phyloP scores from a whole-genome alignment of 805 yeast species.

The Wickerhamiella lipophila region DNA sequence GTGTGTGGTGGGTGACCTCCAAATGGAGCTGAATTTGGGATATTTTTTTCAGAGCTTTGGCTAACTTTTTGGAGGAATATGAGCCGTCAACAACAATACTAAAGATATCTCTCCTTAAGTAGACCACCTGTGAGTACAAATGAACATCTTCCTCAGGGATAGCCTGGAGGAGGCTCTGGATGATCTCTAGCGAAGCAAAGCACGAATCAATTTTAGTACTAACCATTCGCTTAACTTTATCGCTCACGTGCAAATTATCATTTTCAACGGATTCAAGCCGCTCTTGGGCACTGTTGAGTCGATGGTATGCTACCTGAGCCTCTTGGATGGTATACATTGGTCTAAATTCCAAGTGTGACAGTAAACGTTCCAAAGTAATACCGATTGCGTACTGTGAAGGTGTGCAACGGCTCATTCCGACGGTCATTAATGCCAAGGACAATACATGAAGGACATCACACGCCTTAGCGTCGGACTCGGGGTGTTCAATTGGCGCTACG shows the following conservation, averaged over 20 bases:
- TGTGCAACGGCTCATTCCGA: constrained; percentile 79
- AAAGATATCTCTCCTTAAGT: constrained; percentile 20
- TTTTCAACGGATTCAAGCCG: not conserved
- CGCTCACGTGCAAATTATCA: not conserved
- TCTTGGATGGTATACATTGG: constrained; percentile 77
- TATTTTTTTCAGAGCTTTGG: constrained; percentile 12
- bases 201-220: not conserved
- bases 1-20: constrained; percentile 2
- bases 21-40: constrained; percentile 10
- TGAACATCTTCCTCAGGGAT: constrained; percentile 18
- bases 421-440: constrained; percentile 77
- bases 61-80: constrained; percentile 10
- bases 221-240: not conserved
- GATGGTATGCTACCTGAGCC: constrained; percentile 57
- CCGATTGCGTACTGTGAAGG: constrained; percentile 90
- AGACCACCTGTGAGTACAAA: constrained; percentile 19
- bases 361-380: constrained; percentile 69
- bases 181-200: not conserved
- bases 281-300: constrained; percentile 26
- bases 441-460: constrained; percentile 36
- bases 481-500: constrained; percentile 9
- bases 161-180: not conserved
- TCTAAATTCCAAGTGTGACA: constrained; percentile 71
- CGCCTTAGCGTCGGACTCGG: constrained; percentile 7
- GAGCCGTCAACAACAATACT: constrained; percentile 11